Conservation (phyloP, 768 basidiomycete species). For the Holtermannia corniformis region DNA sequence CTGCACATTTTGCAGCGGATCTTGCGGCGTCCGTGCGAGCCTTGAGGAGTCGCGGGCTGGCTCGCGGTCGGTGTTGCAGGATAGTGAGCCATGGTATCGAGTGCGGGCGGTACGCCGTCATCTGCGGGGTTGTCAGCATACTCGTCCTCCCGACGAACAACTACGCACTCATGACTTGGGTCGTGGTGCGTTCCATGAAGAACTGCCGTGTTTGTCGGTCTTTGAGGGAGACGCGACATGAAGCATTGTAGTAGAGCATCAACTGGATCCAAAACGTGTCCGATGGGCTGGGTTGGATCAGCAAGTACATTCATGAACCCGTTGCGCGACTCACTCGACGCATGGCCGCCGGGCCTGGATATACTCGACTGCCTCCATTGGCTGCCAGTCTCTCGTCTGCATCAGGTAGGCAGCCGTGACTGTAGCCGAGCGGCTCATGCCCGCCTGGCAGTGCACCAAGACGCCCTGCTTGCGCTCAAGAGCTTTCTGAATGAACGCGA, state of each 20-base stretch:
- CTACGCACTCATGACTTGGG: slow-evolving; percentile 69
- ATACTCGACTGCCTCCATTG: slow-evolving; percentile 56
- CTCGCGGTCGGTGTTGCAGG: slow-evolving; percentile 60
- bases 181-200: slow-evolving; percentile 66
- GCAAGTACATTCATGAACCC: not conserved
- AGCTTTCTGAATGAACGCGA: slow-evolving; percentile 73
- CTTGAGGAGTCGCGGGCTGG: slow-evolving; percentile 52
- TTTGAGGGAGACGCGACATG: slow-evolving; percentile 55
- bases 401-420: slow-evolving; percentile 84
- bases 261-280: slow-evolving; percentile 71
- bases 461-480: slow-evolving; percentile 53
- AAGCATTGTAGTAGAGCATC: slow-evolving; percentile 63
- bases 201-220: slow-evolving; percentile 69
- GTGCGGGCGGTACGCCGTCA: slow-evolving; percentile 56
- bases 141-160: too few species aligned
- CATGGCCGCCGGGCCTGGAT: slow-evolving; percentile 58
- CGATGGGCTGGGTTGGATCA: slow-evolving; percentile 58
- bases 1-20: slow-evolving; percentile 93
- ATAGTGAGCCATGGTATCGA: slow-evolving; percentile 66
- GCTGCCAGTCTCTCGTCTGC: slow-evolving; percentile 55
- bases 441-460: slow-evolving; percentile 82
- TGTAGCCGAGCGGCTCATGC: slow-evolving; percentile 79
- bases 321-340: slow-evolving; percentile 53
- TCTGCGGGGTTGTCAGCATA: slow-evolving; percentile 45
- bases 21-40: slow-evolving; percentile 48